These are phyloP conservation scores for Boletus pseudo-olivaceus DNA, from an alignment of 768 basidiomycete species.

Conservation along the genomic window DNA sequence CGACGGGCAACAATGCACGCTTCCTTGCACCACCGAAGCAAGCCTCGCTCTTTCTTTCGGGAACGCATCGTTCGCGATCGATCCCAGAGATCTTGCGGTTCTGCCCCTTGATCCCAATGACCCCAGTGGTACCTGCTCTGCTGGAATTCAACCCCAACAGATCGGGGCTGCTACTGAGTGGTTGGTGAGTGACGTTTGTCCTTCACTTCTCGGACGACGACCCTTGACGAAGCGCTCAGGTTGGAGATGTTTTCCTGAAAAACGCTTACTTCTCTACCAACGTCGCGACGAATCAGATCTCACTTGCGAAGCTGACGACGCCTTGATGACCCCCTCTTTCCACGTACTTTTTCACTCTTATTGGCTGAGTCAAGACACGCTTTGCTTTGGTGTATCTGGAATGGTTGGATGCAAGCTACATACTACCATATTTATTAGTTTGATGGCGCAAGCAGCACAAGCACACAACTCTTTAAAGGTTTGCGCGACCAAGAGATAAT, in stretches of 20 bases:
- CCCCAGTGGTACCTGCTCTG: slow-evolving; percentile 59
- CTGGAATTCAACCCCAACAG: slow-evolving; percentile 63
- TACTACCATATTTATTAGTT: background rate
- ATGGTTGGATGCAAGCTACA: slow-evolving; percentile 1
- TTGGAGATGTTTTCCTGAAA: slow-evolving; percentile 76
- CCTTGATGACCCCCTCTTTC: slow-evolving; percentile 1
- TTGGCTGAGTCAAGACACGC: slow-evolving; percentile 10
- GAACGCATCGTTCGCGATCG: slow-evolving; percentile 56
- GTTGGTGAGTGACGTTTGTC: slow-evolving; percentile 49
- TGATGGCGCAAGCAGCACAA: background rate
- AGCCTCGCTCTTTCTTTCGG: slow-evolving; percentile 56
- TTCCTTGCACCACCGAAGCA: slow-evolving; percentile 62
- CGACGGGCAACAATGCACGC: slow-evolving; percentile 49
- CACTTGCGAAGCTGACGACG: slow-evolving; percentile 52
- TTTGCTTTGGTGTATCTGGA: background rate
- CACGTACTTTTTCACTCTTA: background rate
- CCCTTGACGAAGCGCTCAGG: slow-evolving; percentile 16
- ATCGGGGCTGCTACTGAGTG: slow-evolving; percentile 59
- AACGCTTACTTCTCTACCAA: slow-evolving; percentile 72
- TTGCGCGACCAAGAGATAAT: background rate
- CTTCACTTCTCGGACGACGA: background rate
- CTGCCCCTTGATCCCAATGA: slow-evolving; percentile 48
- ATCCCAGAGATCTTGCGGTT: slow-evolving; percentile 63
- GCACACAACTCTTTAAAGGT: background rate
- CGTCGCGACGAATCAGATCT: slow-evolving; percentile 53